These are phyloP conservation scores for Fusarium secorum DNA, from an alignment of 2,329 filamentous ascomycete species.

Conservation along the genomic window DNA sequence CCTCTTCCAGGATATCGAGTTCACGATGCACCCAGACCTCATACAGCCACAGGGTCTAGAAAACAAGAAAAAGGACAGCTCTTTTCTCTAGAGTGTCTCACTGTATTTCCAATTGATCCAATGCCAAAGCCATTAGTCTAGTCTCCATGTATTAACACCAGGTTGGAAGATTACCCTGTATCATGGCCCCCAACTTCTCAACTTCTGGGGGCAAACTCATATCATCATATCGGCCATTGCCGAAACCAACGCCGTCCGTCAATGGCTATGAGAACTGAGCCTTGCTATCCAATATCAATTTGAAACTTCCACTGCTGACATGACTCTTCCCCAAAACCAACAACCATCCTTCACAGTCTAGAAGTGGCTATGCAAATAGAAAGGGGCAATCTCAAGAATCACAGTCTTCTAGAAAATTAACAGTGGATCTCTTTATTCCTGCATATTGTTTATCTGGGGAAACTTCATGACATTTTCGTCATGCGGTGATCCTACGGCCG, in stretches of 20 bases:
- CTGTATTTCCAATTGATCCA: neutral
- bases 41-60: neutral
- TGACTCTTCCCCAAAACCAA: neutral
- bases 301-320: neutral
- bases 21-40: neutral
- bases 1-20: neutral
- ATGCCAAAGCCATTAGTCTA: neutral
- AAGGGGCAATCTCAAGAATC: neutral
- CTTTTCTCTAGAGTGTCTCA: accelerated
- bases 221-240: neutral
- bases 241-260: neutral
- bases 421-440: neutral
- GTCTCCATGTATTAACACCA: neutral
- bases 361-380: conserved; percentile 7
- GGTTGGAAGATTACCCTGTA: neutral
- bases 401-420: conserved; percentile 5
- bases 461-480: conserved; percentile 1
- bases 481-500: conserved; percentile 6
- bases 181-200: neutral
- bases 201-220: neutral
- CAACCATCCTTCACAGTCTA: neutral
- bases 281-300: neutral
- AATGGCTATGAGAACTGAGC: neutral
- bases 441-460: neutral
- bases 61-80: too few relatives aligned